Base-by-base conservation (phyloP, 768 basidiomycete species). In the Pleurotus platypus region DNA sequence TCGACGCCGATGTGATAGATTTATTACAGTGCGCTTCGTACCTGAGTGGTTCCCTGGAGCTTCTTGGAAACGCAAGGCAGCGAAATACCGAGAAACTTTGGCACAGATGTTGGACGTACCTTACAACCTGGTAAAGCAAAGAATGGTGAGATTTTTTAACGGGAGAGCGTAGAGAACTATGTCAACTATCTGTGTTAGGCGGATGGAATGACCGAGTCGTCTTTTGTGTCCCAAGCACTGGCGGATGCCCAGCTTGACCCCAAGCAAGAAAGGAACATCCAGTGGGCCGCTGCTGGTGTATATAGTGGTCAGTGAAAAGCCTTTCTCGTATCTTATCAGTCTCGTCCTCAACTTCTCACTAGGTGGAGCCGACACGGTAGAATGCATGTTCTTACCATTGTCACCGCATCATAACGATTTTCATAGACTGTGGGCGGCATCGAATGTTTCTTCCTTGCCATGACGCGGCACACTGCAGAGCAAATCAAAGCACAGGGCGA, bases 401-500 rank as follows among this genome's bases (percentile, higher is more conserved):
- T 56, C 20, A 7, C 20, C 11, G 12, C 13, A 48, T 26, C 46
- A 6, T 16, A 16, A 43, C n/a, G 15, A 16, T 46, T 22, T 26
- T 15, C 20, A 2, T 24, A 60, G 59, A 60, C 59, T 45, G 38
- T 20, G 11, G 15, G 59, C 11, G 30, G n/a, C 24, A 11, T 60
- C 9, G 42, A 30, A 24, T 13, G 30, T 16, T 30, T 60, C 47
- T 15, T 60, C 13, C 27, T 61, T 18, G 48, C 60, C 12, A 35
- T 61, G 35, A 16, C 30, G 12, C 13, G 11, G 16, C 20, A 55
- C 40, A 61, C 61, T 13, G 60, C 58, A 9, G 49, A 49, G 5
- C 57, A 62, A 46, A 54, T 48, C 46, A 53, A 55, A 20, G 61
- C 61, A 16, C 64, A 63, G 49, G 51, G 26, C 6, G 68, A 69